Percentiles rank a stretch among this genome's conserved stretches.
These are phyloP conservation scores for Pholiota adiposa DNA, from an alignment of 1,284 basidiomycete species.

Conservation along the genomic window DNA sequence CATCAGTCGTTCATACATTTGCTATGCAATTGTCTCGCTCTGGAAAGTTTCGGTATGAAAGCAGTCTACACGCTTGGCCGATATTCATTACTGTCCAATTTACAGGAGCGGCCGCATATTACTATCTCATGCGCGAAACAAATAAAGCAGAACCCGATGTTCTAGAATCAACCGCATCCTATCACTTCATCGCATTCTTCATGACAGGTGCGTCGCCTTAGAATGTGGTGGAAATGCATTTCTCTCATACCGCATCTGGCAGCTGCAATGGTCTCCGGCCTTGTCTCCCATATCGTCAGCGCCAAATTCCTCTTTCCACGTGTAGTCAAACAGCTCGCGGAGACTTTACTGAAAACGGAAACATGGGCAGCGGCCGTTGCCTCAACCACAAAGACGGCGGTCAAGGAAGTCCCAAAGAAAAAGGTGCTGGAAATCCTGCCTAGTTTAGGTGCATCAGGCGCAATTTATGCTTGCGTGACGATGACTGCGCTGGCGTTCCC, in stretches of 20 bases:
- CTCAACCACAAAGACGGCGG: slow-evolving; percentile 29
- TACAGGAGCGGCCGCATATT: slow-evolving; percentile 60
- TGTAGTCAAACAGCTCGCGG: slow-evolving; percentile 49
- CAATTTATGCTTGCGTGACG: slow-evolving; percentile 80
- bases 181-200: slow-evolving; percentile 82
- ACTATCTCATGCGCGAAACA: slow-evolving; percentile 52
- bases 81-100: slow-evolving; percentile 2
- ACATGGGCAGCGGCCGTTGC: slow-evolving; percentile 53
- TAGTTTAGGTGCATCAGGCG: slow-evolving; percentile 84
- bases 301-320: slow-evolving; percentile 74
- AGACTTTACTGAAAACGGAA: slow-evolving; percentile 41
- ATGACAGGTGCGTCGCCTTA: slow-evolving; percentile 53
- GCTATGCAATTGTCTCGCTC: slow-evolving; percentile 66
- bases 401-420: slow-evolving; percentile 36
- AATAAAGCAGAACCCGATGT: slow-evolving; percentile 44
- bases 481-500: slow-evolving; percentile 85
- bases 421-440: slow-evolving; percentile 56
- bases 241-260: neutral
- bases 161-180: slow-evolving; percentile 66
- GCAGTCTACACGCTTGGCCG: neutral
- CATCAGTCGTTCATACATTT: slow-evolving; percentile 67
- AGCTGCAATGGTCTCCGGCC: slow-evolving; percentile 74
- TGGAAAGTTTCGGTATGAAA: slow-evolving; percentile 72
- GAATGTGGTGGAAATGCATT: slow-evolving; percentile 19
- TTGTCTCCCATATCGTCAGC: slow-evolving; percentile 72